phyloP scores from a whole-genome alignment of 2,329 filamentous ascomycete species.

The Ilyonectria mors-panacis region DNA sequence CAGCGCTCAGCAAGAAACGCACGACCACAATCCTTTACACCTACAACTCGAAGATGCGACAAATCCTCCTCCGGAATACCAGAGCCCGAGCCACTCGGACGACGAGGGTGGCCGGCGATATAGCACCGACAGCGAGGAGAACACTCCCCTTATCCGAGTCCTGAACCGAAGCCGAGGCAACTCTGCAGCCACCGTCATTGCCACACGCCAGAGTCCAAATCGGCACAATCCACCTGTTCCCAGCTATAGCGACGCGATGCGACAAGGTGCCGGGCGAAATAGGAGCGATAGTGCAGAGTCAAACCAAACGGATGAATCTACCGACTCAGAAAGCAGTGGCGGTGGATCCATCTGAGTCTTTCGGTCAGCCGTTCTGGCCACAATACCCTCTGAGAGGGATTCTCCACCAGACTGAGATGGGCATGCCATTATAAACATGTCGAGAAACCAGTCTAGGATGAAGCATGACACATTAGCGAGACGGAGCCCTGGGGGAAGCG shows the following conservation, averaged over 20 bases:
- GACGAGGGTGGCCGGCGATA: constrained; percentile 70
- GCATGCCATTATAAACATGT: neutral
- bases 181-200: constrained; percentile 60
- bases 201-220: constrained; percentile 42
- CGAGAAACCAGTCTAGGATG: constrained; percentile 10
- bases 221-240: constrained; percentile 77
- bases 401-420: neutral
- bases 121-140: constrained; percentile 72
- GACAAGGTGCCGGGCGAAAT: constrained; percentile 59
- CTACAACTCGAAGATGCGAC: constrained; percentile 67
- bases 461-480: constrained; percentile 28
- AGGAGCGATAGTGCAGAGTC: constrained; percentile 45
- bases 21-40: constrained; percentile 57
- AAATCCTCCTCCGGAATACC: constrained; percentile 80
- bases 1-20: constrained; percentile 43
- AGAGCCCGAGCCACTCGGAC: constrained; percentile 75
- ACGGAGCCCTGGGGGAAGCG: constrained; percentile 20
- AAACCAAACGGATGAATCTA: constrained; percentile 34
- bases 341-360: constrained; percentile 11
- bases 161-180: constrained; percentile 66
- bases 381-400: constrained; percentile 2
- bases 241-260: constrained; percentile 84
- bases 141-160: constrained; percentile 66
- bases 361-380: neutral
- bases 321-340: constrained; percentile 14